A percentile compares a stretch with the other conserved stretches of the same genome.
phyloP scores from a whole-genome alignment of 306 rosid genomes.

The Geum urbanum region DNA sequence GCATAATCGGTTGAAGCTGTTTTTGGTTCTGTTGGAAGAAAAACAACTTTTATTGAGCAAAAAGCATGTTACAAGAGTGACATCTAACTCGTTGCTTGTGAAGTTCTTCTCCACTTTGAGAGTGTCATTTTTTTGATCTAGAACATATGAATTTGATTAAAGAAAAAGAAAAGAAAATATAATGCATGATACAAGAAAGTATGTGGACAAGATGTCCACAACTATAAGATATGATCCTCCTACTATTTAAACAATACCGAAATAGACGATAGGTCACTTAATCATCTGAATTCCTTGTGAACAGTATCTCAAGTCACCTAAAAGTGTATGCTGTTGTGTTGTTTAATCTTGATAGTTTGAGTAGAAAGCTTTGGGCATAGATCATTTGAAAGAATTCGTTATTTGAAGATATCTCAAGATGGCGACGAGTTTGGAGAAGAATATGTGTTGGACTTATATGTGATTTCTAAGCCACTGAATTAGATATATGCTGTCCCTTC shows the following conservation, averaged over 20 bases:
- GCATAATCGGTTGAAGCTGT: not conserved
- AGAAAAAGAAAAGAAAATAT: no score
- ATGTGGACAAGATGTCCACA: not conserved
- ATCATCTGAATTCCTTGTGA: not conserved
- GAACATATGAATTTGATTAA: no score
- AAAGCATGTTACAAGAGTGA: not conserved
- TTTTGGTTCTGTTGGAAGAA: not conserved
- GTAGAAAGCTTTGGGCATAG: not conserved
- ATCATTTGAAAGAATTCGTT: not conserved
- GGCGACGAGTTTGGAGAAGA: not conserved
- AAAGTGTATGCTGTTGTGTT: not conserved
- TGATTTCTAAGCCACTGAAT: not conserved
- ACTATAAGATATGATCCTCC: not conserved
- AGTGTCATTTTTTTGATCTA: no score
- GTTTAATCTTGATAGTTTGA: not conserved
- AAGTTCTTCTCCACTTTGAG: no score
- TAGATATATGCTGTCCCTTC: no score
- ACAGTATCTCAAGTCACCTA: not conserved
- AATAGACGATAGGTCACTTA: not conserved
- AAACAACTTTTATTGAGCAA: not conserved
- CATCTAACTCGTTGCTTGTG: no score
- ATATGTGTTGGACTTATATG: not conserved
- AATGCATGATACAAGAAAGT: not conserved
- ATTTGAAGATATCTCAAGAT: not conserved
- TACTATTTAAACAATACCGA: not conserved